Percentiles rank a stretch among this genome's conserved stretches.
These are phyloP conservation scores for Solanum okadae DNA, from an alignment of 257 asterid species.

Conservation along the genomic window DNA sequence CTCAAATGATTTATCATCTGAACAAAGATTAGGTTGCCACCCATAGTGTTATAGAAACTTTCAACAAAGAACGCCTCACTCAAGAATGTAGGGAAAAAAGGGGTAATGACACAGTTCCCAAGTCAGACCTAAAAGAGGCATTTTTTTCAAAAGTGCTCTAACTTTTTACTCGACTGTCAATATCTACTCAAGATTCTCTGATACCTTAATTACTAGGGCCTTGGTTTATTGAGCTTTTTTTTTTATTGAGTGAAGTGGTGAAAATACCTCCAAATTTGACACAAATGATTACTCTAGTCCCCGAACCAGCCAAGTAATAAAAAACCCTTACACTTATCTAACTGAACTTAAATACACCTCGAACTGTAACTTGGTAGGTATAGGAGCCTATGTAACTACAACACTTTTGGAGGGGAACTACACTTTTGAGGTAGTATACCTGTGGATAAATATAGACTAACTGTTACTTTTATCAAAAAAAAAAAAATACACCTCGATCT, in stretches of 20 bases:
- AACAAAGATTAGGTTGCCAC: neutral
- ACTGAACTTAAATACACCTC: neutral
- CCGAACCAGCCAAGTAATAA: neutral
- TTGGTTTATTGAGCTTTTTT: neutral
- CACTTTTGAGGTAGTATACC: too few species aligned
- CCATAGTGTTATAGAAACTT: neutral
- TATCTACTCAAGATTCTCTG: neutral
- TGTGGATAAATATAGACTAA: too few species aligned
- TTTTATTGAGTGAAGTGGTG: neutral
- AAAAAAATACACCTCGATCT: neutral
- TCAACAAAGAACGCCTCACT: neutral
- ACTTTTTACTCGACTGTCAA: neutral
- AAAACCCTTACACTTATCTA: neutral
- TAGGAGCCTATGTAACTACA: too few species aligned
- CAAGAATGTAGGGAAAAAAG: neutral
- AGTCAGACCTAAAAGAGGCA: neutral
- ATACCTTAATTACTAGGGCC: neutral
- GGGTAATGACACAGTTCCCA: neutral
- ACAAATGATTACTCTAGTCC: neutral
- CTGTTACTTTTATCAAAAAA: too few species aligned
- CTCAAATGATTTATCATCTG: neutral
- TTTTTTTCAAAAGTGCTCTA: neutral
- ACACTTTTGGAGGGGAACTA: too few species aligned
- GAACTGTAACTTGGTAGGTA: neutral
- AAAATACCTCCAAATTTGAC: neutral